Conservation (phyloP, 1,139 yeast genomes). For the Citeromyces siamensis region DNA sequence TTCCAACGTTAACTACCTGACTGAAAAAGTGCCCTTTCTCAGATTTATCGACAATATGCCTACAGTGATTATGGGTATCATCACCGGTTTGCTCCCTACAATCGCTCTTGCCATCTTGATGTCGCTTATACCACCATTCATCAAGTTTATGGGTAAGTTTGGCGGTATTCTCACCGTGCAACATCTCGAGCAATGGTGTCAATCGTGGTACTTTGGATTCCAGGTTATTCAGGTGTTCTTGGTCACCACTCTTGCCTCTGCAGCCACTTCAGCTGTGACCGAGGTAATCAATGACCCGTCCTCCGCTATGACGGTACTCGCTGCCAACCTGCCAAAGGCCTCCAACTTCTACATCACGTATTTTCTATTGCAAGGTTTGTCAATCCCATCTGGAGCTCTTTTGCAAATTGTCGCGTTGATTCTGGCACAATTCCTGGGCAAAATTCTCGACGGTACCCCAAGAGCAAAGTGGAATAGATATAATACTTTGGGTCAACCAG, state of each 20-base stretch:
- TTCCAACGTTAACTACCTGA: slow-evolving; percentile 70
- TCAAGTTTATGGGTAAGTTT: slow-evolving; percentile 51
- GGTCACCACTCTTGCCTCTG: slow-evolving; percentile 57
- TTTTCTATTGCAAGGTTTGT: slow-evolving; percentile 69
- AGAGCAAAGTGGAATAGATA: slow-evolving; percentile 78
- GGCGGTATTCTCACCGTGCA: slow-evolving; percentile 58
- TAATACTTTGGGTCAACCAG: slow-evolving; percentile 43
- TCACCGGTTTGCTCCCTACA: slow-evolving; percentile 82
- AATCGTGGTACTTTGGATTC: slow-evolving; percentile 61
- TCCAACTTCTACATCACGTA: slow-evolving; percentile 76
- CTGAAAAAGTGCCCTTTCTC: slow-evolving; percentile 56
- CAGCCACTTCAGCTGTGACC: slow-evolving; percentile 66
- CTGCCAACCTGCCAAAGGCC: slow-evolving; percentile 73
- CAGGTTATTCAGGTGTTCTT: slow-evolving; percentile 61
- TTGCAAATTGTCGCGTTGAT: slow-evolving; percentile 68
- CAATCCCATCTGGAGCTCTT: slow-evolving; percentile 69
- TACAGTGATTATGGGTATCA: slow-evolving; percentile 51
- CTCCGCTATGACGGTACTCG: slow-evolving; percentile 55
- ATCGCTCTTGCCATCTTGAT: slow-evolving; percentile 71
- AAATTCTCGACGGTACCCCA: slow-evolving; percentile 65
- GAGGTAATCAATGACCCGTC: slow-evolving; percentile 53
- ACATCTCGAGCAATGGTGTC: slow-evolving; percentile 59
- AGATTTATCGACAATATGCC: slow-evolving; percentile 66
- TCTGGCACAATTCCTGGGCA: slow-evolving; percentile 58
- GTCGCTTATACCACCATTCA: slow-evolving; percentile 66